Evolutionary conservation across 1,284 basidiomycete species (phyloP).

Genomic region (Xerocomus amazonicus): DNA sequence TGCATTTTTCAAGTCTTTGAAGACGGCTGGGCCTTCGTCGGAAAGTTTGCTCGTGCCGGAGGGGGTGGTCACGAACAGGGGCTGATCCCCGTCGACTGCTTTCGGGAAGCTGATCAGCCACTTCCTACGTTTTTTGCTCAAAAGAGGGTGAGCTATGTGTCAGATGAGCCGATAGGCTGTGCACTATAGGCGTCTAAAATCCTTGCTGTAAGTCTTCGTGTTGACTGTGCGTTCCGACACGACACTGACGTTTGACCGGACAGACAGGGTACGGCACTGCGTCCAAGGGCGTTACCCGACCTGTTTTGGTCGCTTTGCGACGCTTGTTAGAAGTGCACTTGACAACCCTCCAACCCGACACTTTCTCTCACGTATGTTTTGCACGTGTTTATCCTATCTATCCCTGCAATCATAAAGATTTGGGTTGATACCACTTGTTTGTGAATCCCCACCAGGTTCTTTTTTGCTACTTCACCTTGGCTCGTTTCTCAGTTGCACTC

Average conservation of each 20-base stretch:
- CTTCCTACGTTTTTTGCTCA: conserved; percentile 48
- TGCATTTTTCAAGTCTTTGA: conserved; percentile 53
- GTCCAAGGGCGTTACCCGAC: not conserved
- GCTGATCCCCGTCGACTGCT: conserved; percentile 61
- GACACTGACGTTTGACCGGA: conserved; percentile 4
- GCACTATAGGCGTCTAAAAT: not conserved
- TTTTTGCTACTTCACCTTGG: not conserved
- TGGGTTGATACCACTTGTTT: conserved; percentile 15
- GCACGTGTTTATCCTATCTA: conserved; percentile 1
- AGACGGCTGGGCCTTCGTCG: conserved; percentile 64
- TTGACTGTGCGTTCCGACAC: not conserved
- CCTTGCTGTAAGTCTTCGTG: not conserved
- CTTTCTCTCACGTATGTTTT: not conserved
- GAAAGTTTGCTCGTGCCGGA: conserved; percentile 33
- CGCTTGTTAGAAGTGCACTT: conserved; percentile 2
- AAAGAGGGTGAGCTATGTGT: conserved; percentile 42
- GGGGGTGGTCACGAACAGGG: conserved; percentile 25
- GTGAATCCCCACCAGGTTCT: not conserved
- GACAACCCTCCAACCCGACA: not conserved
- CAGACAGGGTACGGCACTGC: not conserved
- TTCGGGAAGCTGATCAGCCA: conserved; percentile 46
- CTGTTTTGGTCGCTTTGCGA: not conserved
- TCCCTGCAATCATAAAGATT: conserved; percentile 6
- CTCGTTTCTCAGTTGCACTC: not conserved
- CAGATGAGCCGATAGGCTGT: not conserved